Percentiles rank a stretch among this genome's conserved stretches.
Evolutionary conservation across 371 early-diverging fungal species (phyloP).

Genomic region (Cokeromyces recurvatus): DNA sequence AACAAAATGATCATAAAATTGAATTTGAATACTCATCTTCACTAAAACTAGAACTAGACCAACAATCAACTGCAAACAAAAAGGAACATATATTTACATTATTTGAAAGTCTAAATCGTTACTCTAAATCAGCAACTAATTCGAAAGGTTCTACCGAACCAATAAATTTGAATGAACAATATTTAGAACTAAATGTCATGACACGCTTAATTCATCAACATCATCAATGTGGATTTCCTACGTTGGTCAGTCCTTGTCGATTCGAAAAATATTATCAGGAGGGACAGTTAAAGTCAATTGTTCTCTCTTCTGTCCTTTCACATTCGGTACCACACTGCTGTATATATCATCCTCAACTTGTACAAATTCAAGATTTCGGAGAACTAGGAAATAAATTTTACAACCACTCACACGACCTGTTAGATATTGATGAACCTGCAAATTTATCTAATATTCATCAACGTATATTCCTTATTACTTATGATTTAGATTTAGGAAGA

Average conservation of each 20-base stretch:
- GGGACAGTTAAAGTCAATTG: conserved; percentile 18
- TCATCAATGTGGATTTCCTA: conserved; percentile 31
- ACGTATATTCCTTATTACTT: conserved; percentile 22
- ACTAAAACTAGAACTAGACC: neutral
- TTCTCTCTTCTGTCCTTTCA: conserved; percentile 22
- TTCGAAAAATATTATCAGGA: conserved; percentile 23
- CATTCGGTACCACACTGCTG: conserved; percentile 27
- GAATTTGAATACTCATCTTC: too few relatives aligned
- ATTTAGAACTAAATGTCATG: conserved; percentile 17
- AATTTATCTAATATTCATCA: conserved; percentile 29
- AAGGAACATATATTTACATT: conserved; percentile 18
- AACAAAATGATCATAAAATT: too few relatives aligned
- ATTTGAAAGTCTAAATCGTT: conserved; percentile 28
- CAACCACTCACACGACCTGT: conserved; percentile 21
- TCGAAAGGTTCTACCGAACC: conserved; percentile 4
- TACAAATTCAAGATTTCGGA: conserved; percentile 21
- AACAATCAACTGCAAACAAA: neutral
- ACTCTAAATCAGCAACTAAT: neutral
- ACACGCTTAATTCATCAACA: conserved; percentile 21
- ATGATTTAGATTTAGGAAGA: conserved; percentile 31
- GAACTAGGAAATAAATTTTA: conserved; percentile 24
- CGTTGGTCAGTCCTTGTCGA: conserved; percentile 20
- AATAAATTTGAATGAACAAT: too few relatives aligned
- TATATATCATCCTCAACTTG: conserved; percentile 26
- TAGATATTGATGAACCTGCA: conserved; percentile 23